Percentiles rank a stretch among this genome's conserved stretches.
phyloP scores from a whole-genome alignment of 2,329 filamentous ascomycete genomes.

The Cytospora piceae region DNA sequence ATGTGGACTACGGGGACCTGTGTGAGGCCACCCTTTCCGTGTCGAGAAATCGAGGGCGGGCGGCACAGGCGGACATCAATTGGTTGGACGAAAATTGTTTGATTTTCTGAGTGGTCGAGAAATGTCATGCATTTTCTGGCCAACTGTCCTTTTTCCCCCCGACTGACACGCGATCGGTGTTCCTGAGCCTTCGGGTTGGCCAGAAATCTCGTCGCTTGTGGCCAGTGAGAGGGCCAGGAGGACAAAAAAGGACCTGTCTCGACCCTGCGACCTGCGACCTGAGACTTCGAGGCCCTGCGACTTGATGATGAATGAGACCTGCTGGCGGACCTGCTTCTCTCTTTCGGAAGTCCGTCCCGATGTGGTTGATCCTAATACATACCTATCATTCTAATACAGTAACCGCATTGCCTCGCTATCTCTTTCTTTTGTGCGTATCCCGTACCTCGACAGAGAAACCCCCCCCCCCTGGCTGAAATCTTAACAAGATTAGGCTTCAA shows the following conservation, averaged over 20 bases:
- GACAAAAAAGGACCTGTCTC: background rate
- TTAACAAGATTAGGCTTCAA: background rate
- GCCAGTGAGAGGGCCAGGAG: conserved; percentile 11
- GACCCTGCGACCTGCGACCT: conserved; percentile 2
- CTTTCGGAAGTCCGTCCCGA: background rate
- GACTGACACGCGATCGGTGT: conserved; percentile 3
- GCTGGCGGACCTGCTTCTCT: background rate
- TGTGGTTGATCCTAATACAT: background rate
- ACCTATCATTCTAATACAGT: background rate
- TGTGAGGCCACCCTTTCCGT: conserved; percentile 7
- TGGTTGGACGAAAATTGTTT: conserved; percentile 21
- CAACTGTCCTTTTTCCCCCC: conserved; percentile 19
- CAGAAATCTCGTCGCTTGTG: conserved; percentile 19
- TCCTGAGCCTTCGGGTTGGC: conserved; percentile 19
- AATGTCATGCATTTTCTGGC: conserved; percentile 27
- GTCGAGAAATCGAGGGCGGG: conserved; percentile 1
- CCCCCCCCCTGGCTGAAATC: background rate
- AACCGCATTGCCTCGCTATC: background rate
- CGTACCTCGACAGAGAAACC: background rate
- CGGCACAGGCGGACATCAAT: conserved; percentile 5
- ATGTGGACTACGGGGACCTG: conserved; percentile 5
- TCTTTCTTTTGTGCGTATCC: background rate
- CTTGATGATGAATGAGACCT: too few species aligned
- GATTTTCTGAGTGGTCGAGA: conserved; percentile 25
- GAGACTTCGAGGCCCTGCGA: background rate